Percentiles rank a stretch among this genome's conserved stretches.
These are phyloP conservation scores for Pleodorina starrii DNA, from an alignment of 139 green algal genomes.

Conservation along the genomic window DNA sequence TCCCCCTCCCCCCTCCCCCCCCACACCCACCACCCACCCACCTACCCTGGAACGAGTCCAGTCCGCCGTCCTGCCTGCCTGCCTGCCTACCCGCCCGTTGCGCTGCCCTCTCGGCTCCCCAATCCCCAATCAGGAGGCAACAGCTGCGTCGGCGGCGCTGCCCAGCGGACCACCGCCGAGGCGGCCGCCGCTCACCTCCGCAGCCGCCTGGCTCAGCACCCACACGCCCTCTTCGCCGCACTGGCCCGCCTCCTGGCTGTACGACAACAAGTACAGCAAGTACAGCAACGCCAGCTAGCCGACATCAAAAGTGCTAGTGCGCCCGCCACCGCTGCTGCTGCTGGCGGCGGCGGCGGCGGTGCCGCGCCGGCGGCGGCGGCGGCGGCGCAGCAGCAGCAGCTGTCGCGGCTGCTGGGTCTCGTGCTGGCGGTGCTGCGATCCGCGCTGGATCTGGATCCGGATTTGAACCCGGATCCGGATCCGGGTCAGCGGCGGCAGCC, in stretches of 20 bases:
- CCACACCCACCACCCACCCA: too few relatives aligned
- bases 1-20: too few relatives aligned
- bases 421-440: conserved; percentile 32
- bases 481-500: neutral
- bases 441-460: neutral
- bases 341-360: neutral
- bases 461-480: neutral
- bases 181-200: neutral
- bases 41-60: too few relatives aligned
- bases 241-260: conserved; percentile 2
- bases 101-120: too few relatives aligned
- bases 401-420: conserved; percentile 54
- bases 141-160: neutral
- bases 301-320: too few relatives aligned
- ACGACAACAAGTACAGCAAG: conserved; percentile 17
- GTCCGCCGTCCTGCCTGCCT: too few relatives aligned
- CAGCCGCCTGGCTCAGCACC: neutral
- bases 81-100: too few relatives aligned
- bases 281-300: neutral
- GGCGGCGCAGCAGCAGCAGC: neutral
- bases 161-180: neutral
- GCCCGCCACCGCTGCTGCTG: too few relatives aligned
- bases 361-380: neutral
- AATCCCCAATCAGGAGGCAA: neutral
- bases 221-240: conserved; percentile 4